These are phyloP conservation scores for Kodamaea nitidulidarum DNA, from an alignment of 805 yeast genomes.

Conservation along the genomic window DNA sequence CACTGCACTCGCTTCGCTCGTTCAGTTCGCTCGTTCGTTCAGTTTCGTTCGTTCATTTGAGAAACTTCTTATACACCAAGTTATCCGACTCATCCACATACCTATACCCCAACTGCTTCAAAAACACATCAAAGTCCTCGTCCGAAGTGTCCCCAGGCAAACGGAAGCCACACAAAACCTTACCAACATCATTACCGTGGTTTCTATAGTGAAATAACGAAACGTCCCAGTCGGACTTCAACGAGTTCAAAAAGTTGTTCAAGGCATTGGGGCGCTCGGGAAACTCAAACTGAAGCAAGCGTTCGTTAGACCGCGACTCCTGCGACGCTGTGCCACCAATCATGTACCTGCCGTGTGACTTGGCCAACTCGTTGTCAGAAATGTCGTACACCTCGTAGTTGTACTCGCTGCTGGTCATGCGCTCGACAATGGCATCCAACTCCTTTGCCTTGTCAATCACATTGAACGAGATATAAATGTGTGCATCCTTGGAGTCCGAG, in stretches of 20 bases:
- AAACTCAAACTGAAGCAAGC: constrained; percentile 80
- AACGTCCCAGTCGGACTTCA: constrained; percentile 83
- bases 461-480: constrained; percentile 82
- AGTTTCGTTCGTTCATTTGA: constrained; percentile 26
- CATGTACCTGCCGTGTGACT: constrained; percentile 90
- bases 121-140: constrained; percentile 60
- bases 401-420: constrained; percentile 61
- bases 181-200: constrained; percentile 93
- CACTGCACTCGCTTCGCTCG: no score
- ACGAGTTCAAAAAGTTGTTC: constrained; percentile 65
- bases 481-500: constrained; percentile 53
- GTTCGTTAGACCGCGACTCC: constrained; percentile 54
- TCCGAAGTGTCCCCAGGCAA: constrained; percentile 68
- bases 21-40: not conserved
- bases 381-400: constrained; percentile 67
- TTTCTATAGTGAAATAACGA: constrained; percentile 95
- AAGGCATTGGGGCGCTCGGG: constrained; percentile 98
- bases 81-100: constrained; percentile 82
- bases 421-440: constrained; percentile 56
- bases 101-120: constrained; percentile 69
- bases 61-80: constrained; percentile 76
- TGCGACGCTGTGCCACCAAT: constrained; percentile 60
- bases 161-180: constrained; percentile 83
- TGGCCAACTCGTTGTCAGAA: constrained; percentile 91
- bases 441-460: constrained; percentile 77